Conservation (phyloP, 306 rosid genomes). For the Cicer arietinum region DNA sequence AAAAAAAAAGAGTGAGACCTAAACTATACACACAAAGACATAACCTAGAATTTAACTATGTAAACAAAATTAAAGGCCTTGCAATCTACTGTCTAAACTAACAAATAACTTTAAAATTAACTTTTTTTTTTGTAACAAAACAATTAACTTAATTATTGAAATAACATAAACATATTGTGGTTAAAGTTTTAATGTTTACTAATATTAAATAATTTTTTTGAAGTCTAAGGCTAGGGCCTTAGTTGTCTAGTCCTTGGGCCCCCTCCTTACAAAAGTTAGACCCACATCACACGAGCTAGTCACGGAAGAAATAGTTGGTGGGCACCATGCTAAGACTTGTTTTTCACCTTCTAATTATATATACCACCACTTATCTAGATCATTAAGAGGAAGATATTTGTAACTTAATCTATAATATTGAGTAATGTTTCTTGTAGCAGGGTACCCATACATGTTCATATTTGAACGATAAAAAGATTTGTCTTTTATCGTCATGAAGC, state of each 20-base stretch:
- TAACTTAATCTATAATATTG: slow-evolving; percentile 34
- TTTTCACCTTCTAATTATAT: slow-evolving; percentile 39
- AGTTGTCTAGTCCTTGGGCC: not conserved
- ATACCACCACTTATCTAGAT: slow-evolving; percentile 36
- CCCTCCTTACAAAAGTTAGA: not conserved
- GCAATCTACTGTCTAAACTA: too few relatives aligned
- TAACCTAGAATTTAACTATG: too few relatives aligned
- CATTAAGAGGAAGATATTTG: slow-evolving; percentile 3
- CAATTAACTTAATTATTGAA: too few relatives aligned
- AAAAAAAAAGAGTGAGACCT: too few relatives aligned
- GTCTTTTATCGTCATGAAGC: slow-evolving; percentile 40
- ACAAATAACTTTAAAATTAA: too few relatives aligned
- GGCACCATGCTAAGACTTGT: slow-evolving; percentile 42
- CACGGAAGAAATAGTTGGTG: slow-evolving; percentile 58
- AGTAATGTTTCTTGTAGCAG: not conserved
- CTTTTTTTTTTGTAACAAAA: too few relatives aligned
- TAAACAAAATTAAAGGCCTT: too few relatives aligned
- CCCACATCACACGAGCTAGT: slow-evolving; percentile 58
- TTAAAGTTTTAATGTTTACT: too few relatives aligned
- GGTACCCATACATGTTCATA: slow-evolving; percentile 48
- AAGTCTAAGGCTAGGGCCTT: not conserved
- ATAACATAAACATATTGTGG: too few relatives aligned
- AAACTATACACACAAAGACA: too few relatives aligned
- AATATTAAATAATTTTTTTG: not conserved
- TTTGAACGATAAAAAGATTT: slow-evolving; percentile 61